Evolutionary conservation across 2,329 filamentous ascomycete species (phyloP).

Genomic region (Xylaria digitata): DNA sequence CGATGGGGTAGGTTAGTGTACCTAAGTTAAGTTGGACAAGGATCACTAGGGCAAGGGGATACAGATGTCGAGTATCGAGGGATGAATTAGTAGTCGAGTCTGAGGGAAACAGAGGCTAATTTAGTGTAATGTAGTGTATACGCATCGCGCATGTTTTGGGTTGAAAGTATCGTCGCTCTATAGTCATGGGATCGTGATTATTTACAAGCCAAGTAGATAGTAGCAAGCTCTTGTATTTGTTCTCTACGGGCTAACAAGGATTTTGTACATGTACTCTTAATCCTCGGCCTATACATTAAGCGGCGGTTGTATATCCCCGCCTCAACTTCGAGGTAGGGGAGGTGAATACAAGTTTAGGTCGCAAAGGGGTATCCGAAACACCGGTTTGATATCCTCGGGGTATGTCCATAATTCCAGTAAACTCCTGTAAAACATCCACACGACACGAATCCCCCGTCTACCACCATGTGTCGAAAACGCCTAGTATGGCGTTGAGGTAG

Average conservation of each 20-base stretch:
- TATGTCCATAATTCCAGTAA: conserved; percentile 26
- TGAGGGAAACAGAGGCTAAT: not conserved
- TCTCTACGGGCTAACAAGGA: not conserved
- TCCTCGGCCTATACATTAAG: not conserved
- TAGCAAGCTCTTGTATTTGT: not conserved
- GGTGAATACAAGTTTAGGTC: not conserved
- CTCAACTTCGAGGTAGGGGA: not conserved
- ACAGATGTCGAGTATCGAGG: not conserved
- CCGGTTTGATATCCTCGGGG: conserved; percentile 21
- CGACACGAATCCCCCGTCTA: not conserved
- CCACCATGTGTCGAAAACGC: conserved; percentile 2
- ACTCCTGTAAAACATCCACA: conserved; percentile 20
- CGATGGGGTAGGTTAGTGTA: no score
- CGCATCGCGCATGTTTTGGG: not conserved
- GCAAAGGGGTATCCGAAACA: conserved; percentile 24
- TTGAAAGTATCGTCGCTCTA: not conserved
- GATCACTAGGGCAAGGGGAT: not conserved
- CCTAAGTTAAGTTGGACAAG: no score
- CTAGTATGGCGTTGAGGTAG: not conserved
- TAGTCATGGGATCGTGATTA: not conserved
- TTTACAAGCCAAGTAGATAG: not conserved
- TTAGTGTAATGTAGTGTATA: no score
- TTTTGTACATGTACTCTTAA: not conserved
- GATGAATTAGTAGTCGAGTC: not conserved
- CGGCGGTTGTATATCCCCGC: not conserved